Evolutionary conservation across 768 basidiomycete species (phyloP), one percentile per base, ranked within the genome.

Genomic region (Boletus sp.): DNA sequence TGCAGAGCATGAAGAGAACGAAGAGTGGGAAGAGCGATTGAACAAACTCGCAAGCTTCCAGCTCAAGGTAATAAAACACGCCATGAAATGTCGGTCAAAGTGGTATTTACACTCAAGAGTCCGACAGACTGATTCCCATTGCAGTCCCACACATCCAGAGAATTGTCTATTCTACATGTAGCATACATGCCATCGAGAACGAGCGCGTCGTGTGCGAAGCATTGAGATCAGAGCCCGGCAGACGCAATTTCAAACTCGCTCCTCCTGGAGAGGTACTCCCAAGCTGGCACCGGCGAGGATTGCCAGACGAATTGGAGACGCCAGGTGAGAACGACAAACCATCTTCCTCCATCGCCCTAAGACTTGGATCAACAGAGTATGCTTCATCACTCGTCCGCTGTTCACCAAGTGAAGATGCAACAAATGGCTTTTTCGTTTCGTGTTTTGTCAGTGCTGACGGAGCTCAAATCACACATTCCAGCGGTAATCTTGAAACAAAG

Each of bases 121-220:
- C 55, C 50, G 25, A 52, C 47, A 47, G 27, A 34, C 57, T 68
- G 34, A 53, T 45, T 30, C 39, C 29, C 39, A 38, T 27, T 47
- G 19, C 59, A 96, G 93, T 95, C 70, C 86, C 91, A 2, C 77
- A 77, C 38, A 90, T 85, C 34, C 72, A 78, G 54, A 84, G 82
- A 62, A 92, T 99, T 62, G 94, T 94, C 27, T 98, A 99, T 71
- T 98, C 95, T 23, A 99, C 97, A n/a, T 99, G 96, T 68, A 97
- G 93, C 58, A 77, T 97, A 44, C 88, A 98, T 70, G 82, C 89
- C 14, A 81, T 80, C 39, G 97, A 99, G 67, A 95, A 99, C 70
- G 97, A 99, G 68, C 84, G 84, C 54, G 97, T 98, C 52, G 90
- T 98, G 9, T 75, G 81, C 7, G 76, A 82, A 50, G 87, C 87